Evolutionary conservation across 2,329 filamentous ascomycete species (phyloP), one percentile per base, ranked within the genome.

Genomic region (Sclerotinia spermophila): DNA sequence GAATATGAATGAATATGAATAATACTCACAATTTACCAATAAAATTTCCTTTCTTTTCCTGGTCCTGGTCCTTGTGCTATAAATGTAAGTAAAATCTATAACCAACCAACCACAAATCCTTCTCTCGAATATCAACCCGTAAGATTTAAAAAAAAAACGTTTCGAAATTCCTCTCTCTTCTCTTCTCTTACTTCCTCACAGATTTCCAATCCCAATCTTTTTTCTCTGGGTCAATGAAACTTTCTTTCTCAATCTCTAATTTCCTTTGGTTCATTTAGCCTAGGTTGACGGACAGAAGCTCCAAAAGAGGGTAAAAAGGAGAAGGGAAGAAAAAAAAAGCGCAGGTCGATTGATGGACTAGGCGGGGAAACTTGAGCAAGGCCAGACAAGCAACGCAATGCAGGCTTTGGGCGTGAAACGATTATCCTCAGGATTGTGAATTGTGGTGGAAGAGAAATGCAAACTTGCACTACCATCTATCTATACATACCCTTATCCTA

Each of bases 211-310:
- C 24, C 33, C 45, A 17, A 44, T 15, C 38, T 40, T 56, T 55
- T 40, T 56, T 55, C 13, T 35, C n/a, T 56, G 64, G 48, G 35
- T 67, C 48, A 51, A 40, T 15, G 10, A 17, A 27, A 33, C n/a
- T 17, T 30, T 35, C 48, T 62, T 42, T 15, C 44, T 30, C 19
- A 42, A 35, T 48, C 35, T 42, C 33, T 30, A 78, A 78, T 78
- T 77, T 78, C 75, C 75, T 77, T 78, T 73, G 44, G 65, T 30
- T 72, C 74, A 72, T 71, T 73, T 76, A 76, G 76, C 74, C 75
- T 77, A 68, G 75, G 73, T 75, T 75, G 70, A 72, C 61, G 76
- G 17, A 24, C 27, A 51, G 45, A 64, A 17, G 40, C 72, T 17
- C 48, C n/a, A n/a, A 17, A 53, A 53, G n/a, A 27, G 48, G 48